Base-by-base conservation (phyloP, 1,139 yeast species). In the Blastobotrys apis region DNA sequence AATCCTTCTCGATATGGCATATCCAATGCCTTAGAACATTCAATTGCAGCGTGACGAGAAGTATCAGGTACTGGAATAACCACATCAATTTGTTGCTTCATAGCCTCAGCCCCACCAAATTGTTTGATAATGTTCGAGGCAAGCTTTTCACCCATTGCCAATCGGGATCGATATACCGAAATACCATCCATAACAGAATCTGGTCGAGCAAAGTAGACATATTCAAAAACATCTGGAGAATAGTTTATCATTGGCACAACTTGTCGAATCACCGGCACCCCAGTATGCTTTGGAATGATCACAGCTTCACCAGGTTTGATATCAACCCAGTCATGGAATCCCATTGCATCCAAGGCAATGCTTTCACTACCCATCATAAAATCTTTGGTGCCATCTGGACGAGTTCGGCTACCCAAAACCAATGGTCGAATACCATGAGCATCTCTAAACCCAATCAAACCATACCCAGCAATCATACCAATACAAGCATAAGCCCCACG, bases 1-100 rank as follows among this genome's bases (percentile, higher is more conserved):
- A 92, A 94, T 21, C 97, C 99, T 69, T 92, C 99, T 62, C 97
- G 79, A 68, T 87, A 94, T 16, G 96, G 94, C 33, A 87, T 65
- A 44, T 79, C 77, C 52, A 92, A 73, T 39, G 79, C 71, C 33
- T 84, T 92, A 2, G 98, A 92, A 68, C 95, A 84, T 64, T 92
- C 94, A 52, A 90, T 69, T 1, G 98, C 98, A 25, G 96, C 82
- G 37, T 94, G 90, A 65, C 97, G 78, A 6, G 97, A 81, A 13
- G 98, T 94, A 64, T 92, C 99, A 9, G 99, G 99, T 6, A 92
- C 98, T 1, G 98, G 97, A 45, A 92, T 87, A 36, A 94, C 96
- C 37, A 90, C 98, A 59, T 92, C 99, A 49, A 92, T 83, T 49
- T 77, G 78, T 43, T 72, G 66, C 37, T 63, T 57, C 47, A 76